Conservation (phyloP, 495 filamentous ascomycete species). For the Sporormia fimetaria region DNA sequence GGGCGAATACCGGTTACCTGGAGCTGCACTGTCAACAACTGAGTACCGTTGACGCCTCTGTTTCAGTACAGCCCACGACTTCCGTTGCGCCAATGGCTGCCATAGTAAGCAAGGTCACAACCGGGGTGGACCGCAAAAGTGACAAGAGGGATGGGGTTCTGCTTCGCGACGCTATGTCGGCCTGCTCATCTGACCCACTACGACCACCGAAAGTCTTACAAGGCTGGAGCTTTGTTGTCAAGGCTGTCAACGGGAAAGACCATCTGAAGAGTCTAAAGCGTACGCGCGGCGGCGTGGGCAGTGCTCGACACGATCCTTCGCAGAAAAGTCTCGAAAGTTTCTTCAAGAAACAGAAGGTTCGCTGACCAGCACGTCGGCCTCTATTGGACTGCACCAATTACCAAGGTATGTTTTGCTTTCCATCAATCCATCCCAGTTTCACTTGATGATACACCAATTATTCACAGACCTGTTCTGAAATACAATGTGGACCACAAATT, state of each 20-base stretch:
- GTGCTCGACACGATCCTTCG: conserved; percentile 54
- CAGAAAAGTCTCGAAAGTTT: conserved; percentile 71
- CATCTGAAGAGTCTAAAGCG: conserved; percentile 66
- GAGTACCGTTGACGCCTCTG: no score
- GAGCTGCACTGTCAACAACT: conserved; percentile 36
- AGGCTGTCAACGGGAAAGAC: conserved; percentile 48
- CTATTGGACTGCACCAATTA: no score
- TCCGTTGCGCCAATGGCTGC: background rate
- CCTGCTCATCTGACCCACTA: background rate
- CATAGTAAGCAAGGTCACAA: background rate
- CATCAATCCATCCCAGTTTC: no score
- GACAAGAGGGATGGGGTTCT: background rate
- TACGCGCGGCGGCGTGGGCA: conserved; percentile 66
- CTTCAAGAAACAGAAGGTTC: conserved; percentile 46
- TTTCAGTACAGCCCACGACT: background rate
- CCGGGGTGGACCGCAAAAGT: background rate
- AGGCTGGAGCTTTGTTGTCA: conserved; percentile 35
- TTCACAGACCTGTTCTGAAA: conserved; percentile 79
- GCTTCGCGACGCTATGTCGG: background rate
- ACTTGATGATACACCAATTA: conserved; percentile 56
- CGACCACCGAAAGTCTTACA: conserved; percentile 3
- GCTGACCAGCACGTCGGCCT: no score
- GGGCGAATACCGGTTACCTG: conserved; percentile 57
- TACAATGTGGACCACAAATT: conserved; percentile 47
- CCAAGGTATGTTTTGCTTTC: no score